phyloP scores from a whole-genome alignment of 768 basidiomycete genomes.

The Lentinula edodes region DNA sequence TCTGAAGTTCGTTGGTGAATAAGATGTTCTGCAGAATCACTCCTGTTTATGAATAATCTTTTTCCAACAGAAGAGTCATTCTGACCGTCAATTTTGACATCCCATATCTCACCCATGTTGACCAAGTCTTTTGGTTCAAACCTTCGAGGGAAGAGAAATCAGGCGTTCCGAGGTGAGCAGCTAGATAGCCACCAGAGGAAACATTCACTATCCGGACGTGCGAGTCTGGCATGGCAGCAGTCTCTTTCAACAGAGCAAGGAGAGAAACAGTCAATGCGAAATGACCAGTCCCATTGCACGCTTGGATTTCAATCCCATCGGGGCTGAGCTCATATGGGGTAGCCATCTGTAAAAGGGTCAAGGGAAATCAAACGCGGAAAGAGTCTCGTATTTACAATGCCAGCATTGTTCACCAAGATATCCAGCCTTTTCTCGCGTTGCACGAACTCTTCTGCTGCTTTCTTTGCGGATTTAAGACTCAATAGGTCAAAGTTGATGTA shows the following conservation, averaged over 20 bases:
- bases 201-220: conserved; percentile 9
- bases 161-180: not conserved
- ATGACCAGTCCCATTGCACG: conserved; percentile 6
- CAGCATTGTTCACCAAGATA: conserved; percentile 11
- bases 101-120: conserved; percentile 5
- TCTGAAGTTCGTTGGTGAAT: conserved; percentile 10
- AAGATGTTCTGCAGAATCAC: conserved; percentile 3
- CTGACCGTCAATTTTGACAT: conserved; percentile 6
- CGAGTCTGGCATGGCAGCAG: conserved; percentile 1
- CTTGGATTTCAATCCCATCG: conserved; percentile 9
- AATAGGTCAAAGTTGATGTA: conserved; percentile 8
- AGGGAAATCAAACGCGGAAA: not conserved
- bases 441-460: conserved; percentile 9
- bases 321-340: conserved; percentile 6
- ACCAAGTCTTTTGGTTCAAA: conserved; percentile 4
- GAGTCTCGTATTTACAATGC: conserved; percentile 4
- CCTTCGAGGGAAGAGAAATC: conserved; percentile 6
- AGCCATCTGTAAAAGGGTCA: not conserved
- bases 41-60: too few relatives aligned
- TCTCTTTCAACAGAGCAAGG: conserved; percentile 2
- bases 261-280: conserved; percentile 6
- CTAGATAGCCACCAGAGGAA: not conserved
- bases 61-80: too few relatives aligned
- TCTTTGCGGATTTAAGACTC: conserved; percentile 2
- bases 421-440: conserved; percentile 7